These are phyloP conservation scores for Amorphotheca resinae DNA, from an alignment of 495 filamentous ascomycete genomes.

Conservation along the genomic window DNA sequence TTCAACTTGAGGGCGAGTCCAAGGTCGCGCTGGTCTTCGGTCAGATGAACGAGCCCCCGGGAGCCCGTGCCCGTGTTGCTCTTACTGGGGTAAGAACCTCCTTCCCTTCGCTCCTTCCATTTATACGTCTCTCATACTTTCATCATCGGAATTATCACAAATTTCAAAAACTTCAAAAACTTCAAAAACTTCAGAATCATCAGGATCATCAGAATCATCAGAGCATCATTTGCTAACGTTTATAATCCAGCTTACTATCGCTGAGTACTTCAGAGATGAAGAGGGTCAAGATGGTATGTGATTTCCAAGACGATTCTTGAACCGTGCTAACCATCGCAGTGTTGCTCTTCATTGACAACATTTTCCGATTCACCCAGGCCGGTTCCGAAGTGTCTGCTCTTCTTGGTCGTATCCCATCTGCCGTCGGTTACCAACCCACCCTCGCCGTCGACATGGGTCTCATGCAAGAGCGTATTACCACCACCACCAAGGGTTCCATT, in stretches of 20 bases:
- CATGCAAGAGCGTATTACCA: constrained; percentile 99
- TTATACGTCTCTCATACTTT: too few species aligned
- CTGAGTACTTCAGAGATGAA: constrained; percentile 94
- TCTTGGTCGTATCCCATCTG: constrained; percentile 98
- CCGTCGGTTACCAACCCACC: constrained; percentile 99
- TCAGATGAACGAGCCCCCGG: constrained; percentile 99
- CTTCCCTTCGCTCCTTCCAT: background rate
- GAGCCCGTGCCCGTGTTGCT: constrained; percentile 98
- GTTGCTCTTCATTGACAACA: constrained; percentile 99
- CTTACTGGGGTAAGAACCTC: constrained; percentile 50
- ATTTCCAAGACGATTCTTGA: background rate
- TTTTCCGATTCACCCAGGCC: constrained; percentile 99
- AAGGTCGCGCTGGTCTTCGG: constrained; percentile 99
- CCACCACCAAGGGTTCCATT: constrained; percentile 98
- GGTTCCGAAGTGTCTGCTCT: constrained; percentile 99
- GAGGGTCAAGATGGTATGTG: constrained; percentile 83
- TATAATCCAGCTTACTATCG: constrained; percentile 66
- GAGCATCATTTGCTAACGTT: constrained; percentile 8
- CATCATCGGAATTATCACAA: too few species aligned
- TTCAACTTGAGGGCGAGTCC: constrained; percentile 96
- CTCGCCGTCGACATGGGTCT: constrained; percentile 99
- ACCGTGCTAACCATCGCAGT: constrained; percentile 35
- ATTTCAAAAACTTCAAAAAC: too few species aligned
- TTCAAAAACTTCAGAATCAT: background rate
- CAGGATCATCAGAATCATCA: constrained; percentile 6